A percentile compares a stretch with the other conserved stretches of the same genome.
Evolutionary conservation across 345 rosid genomes (phyloP).

Genomic region (Barbarea vulgaris): DNA sequence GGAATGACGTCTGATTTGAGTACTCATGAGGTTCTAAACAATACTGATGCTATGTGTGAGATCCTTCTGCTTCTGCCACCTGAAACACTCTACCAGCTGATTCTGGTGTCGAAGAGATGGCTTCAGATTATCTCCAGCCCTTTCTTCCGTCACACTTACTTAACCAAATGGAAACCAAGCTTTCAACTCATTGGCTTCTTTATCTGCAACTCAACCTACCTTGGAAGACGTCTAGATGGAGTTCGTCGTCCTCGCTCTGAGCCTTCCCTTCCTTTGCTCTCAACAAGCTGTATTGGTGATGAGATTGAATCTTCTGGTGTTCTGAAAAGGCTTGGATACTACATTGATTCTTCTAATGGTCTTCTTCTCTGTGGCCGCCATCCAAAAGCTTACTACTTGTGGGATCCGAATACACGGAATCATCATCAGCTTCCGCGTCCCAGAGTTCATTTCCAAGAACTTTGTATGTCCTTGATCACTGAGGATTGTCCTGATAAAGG

Average conservation of each 20-base stretch:
- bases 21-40: slow-evolving; percentile 47
- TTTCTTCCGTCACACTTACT: slow-evolving; percentile 49
- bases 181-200: slow-evolving; percentile 62
- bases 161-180: slow-evolving; percentile 47
- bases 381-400: slow-evolving; percentile 63
- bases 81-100: slow-evolving; percentile 43
- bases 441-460: slow-evolving; percentile 55
- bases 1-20: slow-evolving; percentile 30
- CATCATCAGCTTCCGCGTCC: slow-evolving; percentile 53
- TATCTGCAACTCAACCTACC: slow-evolving; percentile 52
- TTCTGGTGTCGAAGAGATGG: slow-evolving; percentile 64
- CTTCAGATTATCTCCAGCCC: slow-evolving; percentile 53
- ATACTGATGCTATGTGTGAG: slow-evolving; percentile 53
- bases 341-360: slow-evolving; percentile 64
- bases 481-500: slow-evolving; percentile 47
- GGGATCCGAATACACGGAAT: slow-evolving; percentile 49
- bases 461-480: slow-evolving; percentile 62
- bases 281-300: slow-evolving; percentile 60
- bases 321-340: slow-evolving; percentile 59
- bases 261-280: slow-evolving; percentile 54
- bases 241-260: slow-evolving; percentile 52
- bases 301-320: slow-evolving; percentile 52
- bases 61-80: slow-evolving; percentile 60
- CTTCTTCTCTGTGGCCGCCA: slow-evolving; percentile 70
- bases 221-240: slow-evolving; percentile 48